Base-by-base conservation (phyloP, 306 rosid genomes). In the Cyamopsis tetragonoloba region DNA sequence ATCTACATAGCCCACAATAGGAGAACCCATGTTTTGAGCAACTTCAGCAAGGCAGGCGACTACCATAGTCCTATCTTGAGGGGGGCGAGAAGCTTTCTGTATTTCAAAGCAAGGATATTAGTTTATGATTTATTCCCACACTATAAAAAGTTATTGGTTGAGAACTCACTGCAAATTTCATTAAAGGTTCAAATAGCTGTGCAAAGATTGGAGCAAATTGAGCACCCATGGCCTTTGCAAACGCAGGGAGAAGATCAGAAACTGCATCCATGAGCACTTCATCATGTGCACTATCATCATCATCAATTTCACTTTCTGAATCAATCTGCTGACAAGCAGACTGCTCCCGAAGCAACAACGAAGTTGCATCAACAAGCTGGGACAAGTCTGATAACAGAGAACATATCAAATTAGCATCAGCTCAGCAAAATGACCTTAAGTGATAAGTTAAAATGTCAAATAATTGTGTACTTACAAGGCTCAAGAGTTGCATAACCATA, bases 1-100 rank as follows among this genome's bases (percentile, higher is more conserved):
- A 73, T 95, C 97, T 7, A 88, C 82, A 46, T 90, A 95, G 82
- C 68, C 81, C 2, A 88, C 84, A 75, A 95, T 95, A 70, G 99
- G 99, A 77, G 93, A 82, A 73, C 97, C 99, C 97, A 95, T 95
- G 85, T 90, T 84, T 81, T 86, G 95, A 75, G 99, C 96, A 62
- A 95, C 96, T 83, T 95, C 99, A 32, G 99, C 99, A 48, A 95
- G 97, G 89, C 96, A 88, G 72, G 99, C 99, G 63, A 95, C 95
- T 49, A 95, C 99, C 99, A 95, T 95, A 66, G 99, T 95, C 75
- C 89, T 84, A 76, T 95, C 99, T 80, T 95, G 92, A 39, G 85
- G 82, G 14, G 99, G 95, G 2, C 86, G 96, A 26, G 88, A 82
- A 48, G 95, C 87, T 90, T 81, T 95, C 99, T 95, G 96, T 70